phyloP scores from a whole-genome alignment of 208 protist species.

The Crithidia acanthocephali region DNA sequence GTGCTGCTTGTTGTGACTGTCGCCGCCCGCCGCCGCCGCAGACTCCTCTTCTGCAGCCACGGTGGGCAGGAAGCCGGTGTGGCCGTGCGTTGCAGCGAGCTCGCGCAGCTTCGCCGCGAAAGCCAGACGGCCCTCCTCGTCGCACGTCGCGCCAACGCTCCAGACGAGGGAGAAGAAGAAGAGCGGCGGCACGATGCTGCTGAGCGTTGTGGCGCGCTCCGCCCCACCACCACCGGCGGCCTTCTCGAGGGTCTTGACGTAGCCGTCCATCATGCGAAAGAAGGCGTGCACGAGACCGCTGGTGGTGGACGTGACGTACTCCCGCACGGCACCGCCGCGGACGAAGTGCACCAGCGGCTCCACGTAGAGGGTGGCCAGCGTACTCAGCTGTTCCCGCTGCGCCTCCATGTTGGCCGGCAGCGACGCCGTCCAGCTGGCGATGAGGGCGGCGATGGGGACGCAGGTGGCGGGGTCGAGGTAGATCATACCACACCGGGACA shows the following conservation, averaged over 20 bases:
- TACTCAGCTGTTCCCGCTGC: conserved; percentile 55
- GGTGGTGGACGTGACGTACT: conserved; percentile 95
- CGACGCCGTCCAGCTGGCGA: conserved; percentile 86
- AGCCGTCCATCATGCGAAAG: conserved; percentile 95
- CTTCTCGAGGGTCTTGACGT: conserved; percentile 71
- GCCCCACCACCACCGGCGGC: conserved; percentile 21
- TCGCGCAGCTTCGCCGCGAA: conserved; percentile 92
- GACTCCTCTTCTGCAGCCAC: not conserved
- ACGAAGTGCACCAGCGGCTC: conserved; percentile 86
- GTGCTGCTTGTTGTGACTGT: not conserved
- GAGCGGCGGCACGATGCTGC: conserved; percentile 67
- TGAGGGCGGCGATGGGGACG: conserved; percentile 68
- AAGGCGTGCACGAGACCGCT: conserved; percentile 92
- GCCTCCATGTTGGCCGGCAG: conserved; percentile 84
- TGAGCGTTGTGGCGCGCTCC: conserved; percentile 57
- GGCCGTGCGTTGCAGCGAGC: conserved; percentile 51
- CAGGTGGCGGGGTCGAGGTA: conserved; percentile 96
- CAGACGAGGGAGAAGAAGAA: conserved; percentile 98
- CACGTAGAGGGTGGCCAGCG: conserved; percentile 85
- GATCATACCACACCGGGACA: conserved; percentile 98
- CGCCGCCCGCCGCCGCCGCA: too few species aligned
- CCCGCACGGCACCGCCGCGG: conserved; percentile 63
- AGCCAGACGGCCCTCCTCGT: conserved; percentile 81
- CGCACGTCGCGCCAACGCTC: conserved; percentile 95
- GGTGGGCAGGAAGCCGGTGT: conserved; percentile 47